Evolutionary conservation across 139 green algal species (phyloP).

Genomic region (Nannochloris sp.): DNA sequence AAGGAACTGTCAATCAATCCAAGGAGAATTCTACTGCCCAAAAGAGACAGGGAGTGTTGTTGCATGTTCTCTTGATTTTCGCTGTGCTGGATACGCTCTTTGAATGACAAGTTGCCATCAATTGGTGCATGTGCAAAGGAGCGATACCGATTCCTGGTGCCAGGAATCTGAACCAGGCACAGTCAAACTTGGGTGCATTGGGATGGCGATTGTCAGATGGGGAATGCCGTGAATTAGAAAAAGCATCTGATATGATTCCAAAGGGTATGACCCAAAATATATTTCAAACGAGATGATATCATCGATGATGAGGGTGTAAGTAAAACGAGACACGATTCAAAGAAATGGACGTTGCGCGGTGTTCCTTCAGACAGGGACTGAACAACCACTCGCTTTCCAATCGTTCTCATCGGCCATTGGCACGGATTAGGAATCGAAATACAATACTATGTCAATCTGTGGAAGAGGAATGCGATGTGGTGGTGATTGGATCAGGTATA

Average conservation of each 20-base stretch:
- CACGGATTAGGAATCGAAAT: too few species aligned
- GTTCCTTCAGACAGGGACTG: too few species aligned
- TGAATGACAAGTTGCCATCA: conserved; percentile 63
- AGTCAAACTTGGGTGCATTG: conserved; percentile 34
- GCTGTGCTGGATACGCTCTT: not conserved
- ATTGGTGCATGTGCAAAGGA: conserved; percentile 90
- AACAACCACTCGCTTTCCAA: too few species aligned
- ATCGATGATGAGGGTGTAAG: too few species aligned
- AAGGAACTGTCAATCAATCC: not conserved
- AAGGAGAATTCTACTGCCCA: not conserved
- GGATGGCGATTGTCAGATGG: conserved; percentile 51
- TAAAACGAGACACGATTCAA: too few species aligned
- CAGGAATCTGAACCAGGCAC: conserved; percentile 63
- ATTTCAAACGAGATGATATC: conserved; percentile 73
- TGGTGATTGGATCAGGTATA: conserved; percentile 52
- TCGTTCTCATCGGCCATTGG: too few species aligned
- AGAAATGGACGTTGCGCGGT: too few species aligned
- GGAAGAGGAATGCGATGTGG: conserved; percentile 45
- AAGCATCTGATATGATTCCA: conserved; percentile 29
- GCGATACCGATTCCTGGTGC: conserved; percentile 89
- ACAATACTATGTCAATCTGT: too few species aligned
- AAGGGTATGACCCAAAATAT: conserved; percentile 81
- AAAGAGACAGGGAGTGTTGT: not conserved
- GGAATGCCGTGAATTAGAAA: conserved; percentile 61
- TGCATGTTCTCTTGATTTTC: not conserved